A percentile compares a stretch with the other conserved stretches of the same genome.
Evolutionary conservation across 805 yeast species (phyloP).

Genomic region (Candida ortonii): DNA sequence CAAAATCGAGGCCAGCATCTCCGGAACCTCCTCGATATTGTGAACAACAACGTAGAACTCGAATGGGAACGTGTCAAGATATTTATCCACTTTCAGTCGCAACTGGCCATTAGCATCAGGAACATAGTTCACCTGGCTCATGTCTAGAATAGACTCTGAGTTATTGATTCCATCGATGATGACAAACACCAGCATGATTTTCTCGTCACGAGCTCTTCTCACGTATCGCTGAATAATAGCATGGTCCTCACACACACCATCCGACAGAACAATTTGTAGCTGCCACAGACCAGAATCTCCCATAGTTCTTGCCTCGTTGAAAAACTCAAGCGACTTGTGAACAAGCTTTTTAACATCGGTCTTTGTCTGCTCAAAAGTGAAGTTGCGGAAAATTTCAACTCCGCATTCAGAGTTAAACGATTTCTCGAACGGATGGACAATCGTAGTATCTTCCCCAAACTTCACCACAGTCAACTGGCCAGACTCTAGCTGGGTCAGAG

Average conservation of each 20-base stretch:
- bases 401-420: constrained; percentile 86
- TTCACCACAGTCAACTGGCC: constrained; percentile 89
- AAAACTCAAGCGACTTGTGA: constrained; percentile 65
- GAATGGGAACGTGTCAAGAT: constrained; percentile 92
- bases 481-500: constrained; percentile 88
- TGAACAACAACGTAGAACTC: constrained; percentile 94
- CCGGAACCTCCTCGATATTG: constrained; percentile 85
- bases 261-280: constrained; percentile 86
- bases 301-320: constrained; percentile 51
- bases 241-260: constrained; percentile 97
- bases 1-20: constrained; percentile 81
- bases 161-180: constrained; percentile 86
- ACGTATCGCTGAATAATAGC: constrained; percentile 77
- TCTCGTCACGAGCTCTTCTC: constrained; percentile 86
- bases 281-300: constrained; percentile 77
- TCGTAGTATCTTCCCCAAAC: constrained; percentile 80
- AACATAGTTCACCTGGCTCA: constrained; percentile 88
- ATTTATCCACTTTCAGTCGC: constrained; percentile 74
- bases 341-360: constrained; percentile 82
- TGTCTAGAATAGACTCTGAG: constrained; percentile 84
- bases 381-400: constrained; percentile 78
- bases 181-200: constrained; percentile 92
- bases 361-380: constrained; percentile 82
- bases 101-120: constrained; percentile 66
- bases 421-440: constrained; percentile 86